phyloP scores from a whole-genome alignment of 164 flowering plant species.

The Stephania cephalantha region DNA sequence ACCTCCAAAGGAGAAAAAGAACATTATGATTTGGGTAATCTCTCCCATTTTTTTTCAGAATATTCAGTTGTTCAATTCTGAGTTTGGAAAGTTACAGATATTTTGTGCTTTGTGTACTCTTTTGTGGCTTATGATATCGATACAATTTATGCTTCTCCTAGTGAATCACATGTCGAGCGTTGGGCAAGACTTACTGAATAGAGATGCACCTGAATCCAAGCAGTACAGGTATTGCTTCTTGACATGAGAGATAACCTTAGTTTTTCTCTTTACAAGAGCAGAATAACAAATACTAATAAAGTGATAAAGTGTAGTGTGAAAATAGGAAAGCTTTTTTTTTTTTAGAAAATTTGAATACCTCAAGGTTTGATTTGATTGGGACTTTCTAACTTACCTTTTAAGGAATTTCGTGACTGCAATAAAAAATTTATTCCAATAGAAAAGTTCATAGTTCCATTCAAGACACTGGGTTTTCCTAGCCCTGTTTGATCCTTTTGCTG shows the following conservation, averaged over 20 bases:
- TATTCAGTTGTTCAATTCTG: background rate
- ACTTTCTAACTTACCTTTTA: background rate
- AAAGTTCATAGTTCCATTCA: background rate
- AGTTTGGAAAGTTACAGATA: background rate
- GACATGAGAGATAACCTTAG: background rate
- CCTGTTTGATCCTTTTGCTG: background rate
- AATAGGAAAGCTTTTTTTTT: background rate
- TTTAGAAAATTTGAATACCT: background rate
- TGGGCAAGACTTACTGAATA: constrained; percentile 47
- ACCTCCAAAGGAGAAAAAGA: constrained; percentile 56
- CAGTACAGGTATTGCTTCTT: constrained; percentile 41
- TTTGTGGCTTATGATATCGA: background rate
- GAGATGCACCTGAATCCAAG: constrained; percentile 54
- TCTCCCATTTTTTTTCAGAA: background rate
- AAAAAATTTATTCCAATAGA: background rate
- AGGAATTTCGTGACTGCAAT: background rate
- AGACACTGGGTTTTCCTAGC: too few species aligned
- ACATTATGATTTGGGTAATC: constrained; percentile 57
- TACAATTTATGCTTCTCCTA: constrained; percentile 18
- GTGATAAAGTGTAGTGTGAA: too few species aligned
- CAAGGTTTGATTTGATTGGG: background rate
- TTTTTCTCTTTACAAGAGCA: background rate
- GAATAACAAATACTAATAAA: background rate
- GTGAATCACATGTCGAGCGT: constrained; percentile 75
- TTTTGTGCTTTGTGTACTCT: background rate